Evolutionary conservation across 148 eudicot species (phyloP).

Genomic region (Fagopyrum tataricum): DNA sequence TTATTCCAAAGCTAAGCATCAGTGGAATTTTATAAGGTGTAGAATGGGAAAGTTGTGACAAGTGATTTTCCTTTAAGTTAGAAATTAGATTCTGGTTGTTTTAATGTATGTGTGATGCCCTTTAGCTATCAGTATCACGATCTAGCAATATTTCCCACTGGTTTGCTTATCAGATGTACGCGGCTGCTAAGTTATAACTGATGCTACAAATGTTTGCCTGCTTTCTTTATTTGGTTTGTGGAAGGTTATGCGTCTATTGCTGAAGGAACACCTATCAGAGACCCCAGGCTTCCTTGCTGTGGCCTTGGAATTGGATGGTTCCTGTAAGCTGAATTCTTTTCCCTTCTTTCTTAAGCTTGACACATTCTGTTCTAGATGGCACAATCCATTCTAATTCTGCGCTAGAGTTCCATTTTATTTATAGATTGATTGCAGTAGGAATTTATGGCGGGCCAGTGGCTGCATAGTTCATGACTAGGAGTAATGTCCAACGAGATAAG

Average conservation of each 20-base stretch:
- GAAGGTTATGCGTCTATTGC: constrained; percentile 53
- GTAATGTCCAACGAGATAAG: background rate
- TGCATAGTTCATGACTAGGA: background rate
- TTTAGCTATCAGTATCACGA: background rate
- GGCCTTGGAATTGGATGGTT: constrained; percentile 89
- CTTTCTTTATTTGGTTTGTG: constrained; percentile 3
- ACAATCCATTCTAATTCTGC: background rate
- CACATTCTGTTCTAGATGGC: background rate
- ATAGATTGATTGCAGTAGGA: background rate
- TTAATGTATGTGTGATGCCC: background rate
- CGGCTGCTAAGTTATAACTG: background rate
- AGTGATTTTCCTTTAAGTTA: background rate
- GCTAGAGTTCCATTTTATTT: background rate
- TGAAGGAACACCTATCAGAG: constrained; percentile 46
- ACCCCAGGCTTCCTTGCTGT: constrained; percentile 68
- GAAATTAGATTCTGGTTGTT: background rate
- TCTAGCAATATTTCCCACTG: background rate
- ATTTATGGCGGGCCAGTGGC: background rate
- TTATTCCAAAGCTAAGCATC: too few relatives aligned
- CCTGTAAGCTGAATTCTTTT: constrained; percentile 49
- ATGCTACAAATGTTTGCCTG: background rate
- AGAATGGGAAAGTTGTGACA: background rate
- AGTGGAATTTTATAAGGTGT: background rate
- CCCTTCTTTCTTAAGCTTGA: background rate
- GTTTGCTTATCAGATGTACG: background rate